These are phyloP conservation scores for Phalaenopsis hybrid DNA, from an alignment of 116 monocot genomes.

Conservation along the genomic window DNA sequence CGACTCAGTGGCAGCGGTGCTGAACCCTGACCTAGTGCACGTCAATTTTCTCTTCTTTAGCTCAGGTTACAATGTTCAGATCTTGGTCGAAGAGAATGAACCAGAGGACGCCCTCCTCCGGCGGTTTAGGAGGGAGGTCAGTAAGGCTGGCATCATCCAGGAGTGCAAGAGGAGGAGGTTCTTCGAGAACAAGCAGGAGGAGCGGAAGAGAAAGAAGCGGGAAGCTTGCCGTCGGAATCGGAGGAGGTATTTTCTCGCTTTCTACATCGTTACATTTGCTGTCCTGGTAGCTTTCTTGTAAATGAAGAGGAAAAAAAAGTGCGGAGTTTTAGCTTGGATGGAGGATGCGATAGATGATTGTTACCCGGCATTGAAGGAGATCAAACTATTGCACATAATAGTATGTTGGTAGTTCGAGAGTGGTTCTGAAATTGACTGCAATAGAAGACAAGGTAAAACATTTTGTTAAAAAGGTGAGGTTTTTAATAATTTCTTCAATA, in stretches of 20 bases:
- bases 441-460: too few species aligned
- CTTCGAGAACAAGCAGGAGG: conserved; percentile 70
- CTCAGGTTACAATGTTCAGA: conserved; percentile 81
- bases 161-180: conserved; percentile 78
- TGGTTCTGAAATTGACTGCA: too few species aligned
- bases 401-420: neutral
- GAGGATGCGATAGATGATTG: neutral
- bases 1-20: conserved; percentile 5
- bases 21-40: conserved; percentile 17
- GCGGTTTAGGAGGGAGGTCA: conserved; percentile 78
- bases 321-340: neutral
- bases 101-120: conserved; percentile 58
- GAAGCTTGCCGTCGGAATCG: conserved; percentile 56
- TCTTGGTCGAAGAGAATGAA: conserved; percentile 72
- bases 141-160: conserved; percentile 71
- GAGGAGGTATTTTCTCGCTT: conserved; percentile 33
- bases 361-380: neutral
- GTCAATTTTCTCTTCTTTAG: conserved; percentile 32
- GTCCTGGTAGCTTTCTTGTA: neutral
- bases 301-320: neutral
- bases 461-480: neutral
- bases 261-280: neutral
- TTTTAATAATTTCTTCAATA: neutral
- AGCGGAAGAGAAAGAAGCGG: conserved; percentile 61
- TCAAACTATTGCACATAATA: neutral